These are phyloP conservation scores for Hypoxylon subgilvum DNA, from an alignment of 495 filamentous ascomycete genomes.

Conservation along the genomic window DNA sequence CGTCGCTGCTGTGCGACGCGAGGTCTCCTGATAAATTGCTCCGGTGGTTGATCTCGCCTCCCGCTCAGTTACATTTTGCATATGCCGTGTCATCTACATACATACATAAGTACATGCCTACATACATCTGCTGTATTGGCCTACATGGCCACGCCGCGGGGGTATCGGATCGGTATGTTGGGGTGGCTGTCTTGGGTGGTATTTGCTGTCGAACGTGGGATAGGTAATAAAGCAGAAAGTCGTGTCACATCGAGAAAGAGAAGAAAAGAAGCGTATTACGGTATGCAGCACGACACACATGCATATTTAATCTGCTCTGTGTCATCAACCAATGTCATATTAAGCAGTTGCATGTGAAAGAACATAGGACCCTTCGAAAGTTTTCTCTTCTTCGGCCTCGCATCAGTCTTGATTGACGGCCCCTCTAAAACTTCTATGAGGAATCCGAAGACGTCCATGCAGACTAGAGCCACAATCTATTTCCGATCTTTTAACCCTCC, in stretches of 20 bases:
- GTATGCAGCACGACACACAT: constrained; percentile 33
- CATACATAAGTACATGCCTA: too few species aligned
- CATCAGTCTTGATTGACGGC: constrained; percentile 36
- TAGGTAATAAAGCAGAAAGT: constrained; percentile 29
- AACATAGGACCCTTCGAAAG: constrained; percentile 14
- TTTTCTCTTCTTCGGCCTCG: constrained; percentile 28
- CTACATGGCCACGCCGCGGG: constrained; percentile 28
- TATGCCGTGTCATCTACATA: constrained; percentile 35
- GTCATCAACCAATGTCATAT: constrained; percentile 23
- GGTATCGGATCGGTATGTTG: constrained; percentile 36
- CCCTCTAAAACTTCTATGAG: constrained; percentile 41
- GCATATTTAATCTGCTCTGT: not conserved
- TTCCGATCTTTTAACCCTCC: constrained; percentile 37
- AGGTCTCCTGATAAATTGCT: constrained; percentile 31
- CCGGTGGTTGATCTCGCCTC: constrained; percentile 31
- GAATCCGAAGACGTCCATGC: constrained; percentile 41
- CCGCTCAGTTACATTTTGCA: constrained; percentile 32
- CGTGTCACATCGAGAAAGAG: constrained; percentile 35
- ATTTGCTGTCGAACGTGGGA: constrained; percentile 31
- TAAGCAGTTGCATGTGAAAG: constrained; percentile 38
- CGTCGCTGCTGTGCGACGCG: constrained; percentile 30
- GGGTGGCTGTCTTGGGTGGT: constrained; percentile 23
- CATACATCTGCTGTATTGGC: constrained; percentile 26
- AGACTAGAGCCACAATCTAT: constrained; percentile 43
- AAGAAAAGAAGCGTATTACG: constrained; percentile 38